phyloP scores from a whole-genome alignment of 202 grass and related monocot genomes.

The Panicum hallii region DNA sequence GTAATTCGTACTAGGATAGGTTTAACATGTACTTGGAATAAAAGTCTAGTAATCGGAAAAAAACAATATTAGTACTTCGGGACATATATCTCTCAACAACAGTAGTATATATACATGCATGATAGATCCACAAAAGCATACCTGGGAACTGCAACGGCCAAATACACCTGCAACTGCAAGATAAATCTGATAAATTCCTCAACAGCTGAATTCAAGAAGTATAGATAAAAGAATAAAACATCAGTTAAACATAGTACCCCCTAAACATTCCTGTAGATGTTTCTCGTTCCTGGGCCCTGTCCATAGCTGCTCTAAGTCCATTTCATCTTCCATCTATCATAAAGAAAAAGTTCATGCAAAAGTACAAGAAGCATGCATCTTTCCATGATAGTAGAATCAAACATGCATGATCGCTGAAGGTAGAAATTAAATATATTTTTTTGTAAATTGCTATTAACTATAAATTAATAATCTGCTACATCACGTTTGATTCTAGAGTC shows the following conservation, averaged over 20 bases:
- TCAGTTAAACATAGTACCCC: too few relatives aligned
- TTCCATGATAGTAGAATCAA: not conserved
- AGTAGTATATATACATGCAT: too few relatives aligned
- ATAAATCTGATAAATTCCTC: too few relatives aligned
- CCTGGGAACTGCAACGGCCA: not conserved
- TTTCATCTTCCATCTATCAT: conserved; percentile 12
- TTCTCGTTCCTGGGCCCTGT: not conserved
- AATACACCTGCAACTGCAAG: not conserved
- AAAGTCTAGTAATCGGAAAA: not conserved
- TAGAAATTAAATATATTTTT: not conserved
- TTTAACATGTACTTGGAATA: not conserved
- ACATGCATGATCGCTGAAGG: not conserved
- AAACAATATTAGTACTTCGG: too few relatives aligned
- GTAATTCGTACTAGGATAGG: not conserved
- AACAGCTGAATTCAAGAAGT: too few relatives aligned
- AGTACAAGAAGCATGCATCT: not conserved
- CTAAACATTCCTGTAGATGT: not conserved
- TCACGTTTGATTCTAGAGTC: not conserved
- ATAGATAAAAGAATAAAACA: too few relatives aligned
- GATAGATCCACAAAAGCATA: not conserved
- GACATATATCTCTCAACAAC: too few relatives aligned
- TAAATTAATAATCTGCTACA: not conserved
- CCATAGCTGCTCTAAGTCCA: not conserved
- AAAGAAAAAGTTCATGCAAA: not conserved
- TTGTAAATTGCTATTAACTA: not conserved